Evolutionary conservation across 768 basidiomycete genomes (phyloP), one percentile per base, ranked within the genome.

Genomic region (Pleurotus citrinopileatus): DNA sequence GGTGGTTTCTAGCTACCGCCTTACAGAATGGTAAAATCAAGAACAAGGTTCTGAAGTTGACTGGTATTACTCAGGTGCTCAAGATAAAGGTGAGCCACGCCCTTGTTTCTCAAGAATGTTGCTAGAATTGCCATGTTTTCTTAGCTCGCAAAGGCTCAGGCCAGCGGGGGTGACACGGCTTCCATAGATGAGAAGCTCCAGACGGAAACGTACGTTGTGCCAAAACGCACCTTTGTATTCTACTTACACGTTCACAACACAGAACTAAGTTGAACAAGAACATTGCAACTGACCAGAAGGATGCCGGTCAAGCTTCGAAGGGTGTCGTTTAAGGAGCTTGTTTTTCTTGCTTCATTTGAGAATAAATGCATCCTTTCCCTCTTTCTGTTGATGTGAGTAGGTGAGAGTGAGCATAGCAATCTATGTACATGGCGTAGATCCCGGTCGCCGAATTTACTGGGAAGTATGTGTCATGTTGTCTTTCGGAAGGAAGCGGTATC

Each of bases 11-110:
- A 69, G 71, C 71, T 29, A 63, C 55, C 34, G 73, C 70, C 2
- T 68, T 75, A 32, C 59, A 64, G 50, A 61, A 62, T 54, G 73
- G 73, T 26, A 74, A 73, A 67, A 73, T 68, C 57, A 69, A 75
- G 72, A 75, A 75, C 68, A 75, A 75, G 65, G 73, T 75, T 17
- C 59, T 75, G 23, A 75, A 75, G 63, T 65, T 75, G 51, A 72
- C 71, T 48, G 73, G 67, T 17, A 64, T 67, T 51, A 61, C 65
- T 22, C 70, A 72, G 59, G 64, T 58, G 36, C 55, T 69, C 23
- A 65, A 69, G 58, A 72, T 71, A 62, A 66, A 70, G 65, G 67
- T 67, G 29, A 45, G 55, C 22, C 4, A 10, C 43, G 32, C n/a
- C 38, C 7, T 27, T 20, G n/a, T 17, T 2, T 6, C 3, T 36